Base-by-base conservation (phyloP, 345 rosid species). In the Camelina laxa region DNA sequence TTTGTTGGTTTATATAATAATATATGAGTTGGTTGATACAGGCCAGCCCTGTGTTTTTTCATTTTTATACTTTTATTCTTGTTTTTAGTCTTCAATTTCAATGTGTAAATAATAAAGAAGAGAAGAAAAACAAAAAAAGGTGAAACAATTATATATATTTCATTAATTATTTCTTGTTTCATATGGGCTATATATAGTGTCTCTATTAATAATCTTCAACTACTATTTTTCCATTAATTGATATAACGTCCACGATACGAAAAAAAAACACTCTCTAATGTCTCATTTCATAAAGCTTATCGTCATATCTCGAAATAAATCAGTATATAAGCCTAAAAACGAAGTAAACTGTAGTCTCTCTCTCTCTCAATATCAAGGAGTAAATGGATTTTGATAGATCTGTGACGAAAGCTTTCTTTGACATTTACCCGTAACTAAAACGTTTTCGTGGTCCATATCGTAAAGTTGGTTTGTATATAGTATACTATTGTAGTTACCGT, bases 1-100 rank as follows among this genome's bases (percentile, higher is more conserved):
- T 67, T 39, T 67, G 74, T 60, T 59, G 73, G 72, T 65, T 77
- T 77, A 72, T 72, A 77, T 56, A 77, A 51, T 49, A 59, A 30
- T 27, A 39, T 31, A 39, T 35, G 64, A 72, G 77, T 60, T 72
- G 70, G 77, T 78, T 72, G 77, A 66, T 31, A 66, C 69, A 59
- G 69, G 51, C 77, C 59, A 66, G 42, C 65, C 5, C 63, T 66
- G 81, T 65, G 64, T 65, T 21, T 50, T 50, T 64, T 50, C 49
- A 6, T 9, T 14, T 76, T 47, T 0, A 1, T 51, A 2, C 19
- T 9, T 9, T 64, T 54, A 3, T 17, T 57, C 21, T 11, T 5
- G 21, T 63, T n/a, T 21, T 3, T 15, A 22, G 13, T 56, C 4
- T 69, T 67, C 48, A 30, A 27, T 41, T 11, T 30, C 36, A 67